Conservation (phyloP, 805 yeast genomes). For the Cyberlindnera sargentensis region DNA sequence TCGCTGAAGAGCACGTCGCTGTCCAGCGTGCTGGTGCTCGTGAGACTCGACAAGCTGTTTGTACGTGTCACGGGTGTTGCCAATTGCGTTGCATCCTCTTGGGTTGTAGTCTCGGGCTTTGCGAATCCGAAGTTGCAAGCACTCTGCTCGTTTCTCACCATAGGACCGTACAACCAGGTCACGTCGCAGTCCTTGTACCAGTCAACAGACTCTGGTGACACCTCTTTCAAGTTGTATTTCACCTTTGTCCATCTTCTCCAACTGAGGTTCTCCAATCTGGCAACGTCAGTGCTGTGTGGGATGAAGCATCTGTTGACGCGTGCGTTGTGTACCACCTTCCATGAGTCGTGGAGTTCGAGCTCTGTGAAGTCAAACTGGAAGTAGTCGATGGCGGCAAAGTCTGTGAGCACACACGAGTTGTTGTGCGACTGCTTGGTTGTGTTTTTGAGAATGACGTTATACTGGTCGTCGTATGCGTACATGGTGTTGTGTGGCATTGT, state of each 20-base stretch:
- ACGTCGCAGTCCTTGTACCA: conserved; percentile 95
- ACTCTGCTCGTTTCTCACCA: conserved; percentile 9
- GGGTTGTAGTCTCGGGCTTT: background rate
- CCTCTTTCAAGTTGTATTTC: conserved; percentile 46
- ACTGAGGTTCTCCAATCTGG: conserved; percentile 69
- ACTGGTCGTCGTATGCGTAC: conserved; percentile 22
- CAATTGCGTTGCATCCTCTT: background rate
- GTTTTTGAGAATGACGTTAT: conserved; percentile 15
- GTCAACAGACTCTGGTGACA: conserved; percentile 78
- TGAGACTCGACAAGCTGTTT: conserved; percentile 6
- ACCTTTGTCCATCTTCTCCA: conserved; percentile 97
- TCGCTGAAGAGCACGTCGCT: conserved; percentile 13
- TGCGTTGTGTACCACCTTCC: conserved; percentile 32
- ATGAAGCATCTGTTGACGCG: conserved; percentile 21
- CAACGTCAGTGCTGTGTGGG: conserved; percentile 29
- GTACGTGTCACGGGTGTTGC: background rate
- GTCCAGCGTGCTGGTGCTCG: conserved; percentile 5
- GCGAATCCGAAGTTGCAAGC: conserved; percentile 11
- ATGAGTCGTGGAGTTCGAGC: conserved; percentile 32
- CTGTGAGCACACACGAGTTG: conserved; percentile 5
- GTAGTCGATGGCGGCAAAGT: conserved; percentile 31
- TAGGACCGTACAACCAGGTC: conserved; percentile 94
- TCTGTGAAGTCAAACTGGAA: conserved; percentile 31
- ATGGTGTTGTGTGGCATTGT: no score
- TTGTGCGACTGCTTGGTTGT: conserved; percentile 6